Conservation (phyloP, 495 filamentous ascomycete species). For the Terfezia boudieri region DNA sequence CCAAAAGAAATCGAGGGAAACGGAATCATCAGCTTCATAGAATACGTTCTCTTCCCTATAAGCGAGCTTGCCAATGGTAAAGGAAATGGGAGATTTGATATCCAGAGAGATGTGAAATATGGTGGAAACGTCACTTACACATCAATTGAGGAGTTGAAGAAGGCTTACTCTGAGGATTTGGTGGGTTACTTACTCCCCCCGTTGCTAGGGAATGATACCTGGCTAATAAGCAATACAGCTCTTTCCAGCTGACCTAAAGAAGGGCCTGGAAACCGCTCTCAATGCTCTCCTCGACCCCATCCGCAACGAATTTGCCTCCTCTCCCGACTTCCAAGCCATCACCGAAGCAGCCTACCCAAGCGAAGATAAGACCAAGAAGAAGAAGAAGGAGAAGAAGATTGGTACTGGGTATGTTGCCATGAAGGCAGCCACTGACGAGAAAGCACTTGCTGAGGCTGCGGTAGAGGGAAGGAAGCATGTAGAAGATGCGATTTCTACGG, state of each 20-base stretch:
- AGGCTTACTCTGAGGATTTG: constrained; percentile 53
- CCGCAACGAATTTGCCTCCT: constrained; percentile 41
- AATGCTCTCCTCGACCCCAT: constrained; percentile 53
- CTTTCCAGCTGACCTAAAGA: constrained; percentile 65
- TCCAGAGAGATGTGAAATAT: constrained; percentile 33
- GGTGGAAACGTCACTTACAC: constrained; percentile 56
- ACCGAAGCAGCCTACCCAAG: constrained; percentile 62
- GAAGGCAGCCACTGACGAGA: not conserved
- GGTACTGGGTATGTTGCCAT: constrained; percentile 36
- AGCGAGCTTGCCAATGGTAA: constrained; percentile 28
- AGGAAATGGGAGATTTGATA: constrained; percentile 33
- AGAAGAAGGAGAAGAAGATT: constrained; percentile 46
- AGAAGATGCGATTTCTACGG: not conserved
- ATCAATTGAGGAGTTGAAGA: constrained; percentile 42
- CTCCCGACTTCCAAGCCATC: constrained; percentile 60
- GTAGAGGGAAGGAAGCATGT: not conserved
- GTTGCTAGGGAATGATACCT: not conserved
- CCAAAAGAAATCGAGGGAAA: constrained; percentile 65
- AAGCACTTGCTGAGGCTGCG: not conserved
- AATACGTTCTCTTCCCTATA: constrained; percentile 63
- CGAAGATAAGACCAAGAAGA: constrained; percentile 50
- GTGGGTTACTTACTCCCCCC: constrained; percentile 27
- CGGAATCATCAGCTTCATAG: constrained; percentile 60
- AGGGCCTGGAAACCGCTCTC: constrained; percentile 47
- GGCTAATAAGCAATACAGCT: constrained; percentile 27